Base-by-base conservation (phyloP, 768 basidiomycete species). In the Tremella mesenterica region DNA sequence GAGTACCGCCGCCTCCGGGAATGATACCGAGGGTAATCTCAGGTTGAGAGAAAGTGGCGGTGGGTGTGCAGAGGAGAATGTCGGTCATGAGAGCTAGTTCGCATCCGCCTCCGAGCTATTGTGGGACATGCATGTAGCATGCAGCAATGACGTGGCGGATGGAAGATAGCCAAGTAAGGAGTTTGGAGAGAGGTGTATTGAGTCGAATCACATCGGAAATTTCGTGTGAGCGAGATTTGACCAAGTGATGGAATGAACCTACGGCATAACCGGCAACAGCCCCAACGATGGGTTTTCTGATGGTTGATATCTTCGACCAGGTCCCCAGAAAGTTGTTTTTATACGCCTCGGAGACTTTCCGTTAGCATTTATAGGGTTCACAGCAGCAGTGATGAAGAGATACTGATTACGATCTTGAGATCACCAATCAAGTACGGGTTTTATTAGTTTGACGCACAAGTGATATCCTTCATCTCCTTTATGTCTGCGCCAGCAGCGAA, bases 401-500 rank as follows among this genome's bases (percentile, higher is more conserved):
- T n/a, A n/a, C n/a, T n/a, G n/a, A n/a, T n/a, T n/a, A n/a, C n/a
- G n/a, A n/a, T n/a, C n/a, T n/a, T n/a, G n/a, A n/a, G n/a, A n/a
- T n/a, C n/a, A n/a, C n/a, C n/a, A n/a, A n/a, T n/a, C n/a, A n/a
- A n/a, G n/a, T n/a, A n/a, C 29, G 36, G 23, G 7, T 16, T 25
- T 3, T 18, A 50, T 6, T 14, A 34, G 30, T 21, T 13, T 8
- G 30, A 74, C 81, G 68, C 65, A 90, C 89, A 95, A 54, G 83
- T 77, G 75, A 91, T 91, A 76, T 92, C 88, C 74, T 90, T 91
- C 93, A 97, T 97, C 75, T 97, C 91, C 76, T 95, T 96, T 75
- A 99, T 96, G 74, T 99, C 93, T 20, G 93, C 93, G 2, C 93
- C 91, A 64, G 91, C 91, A 54, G 93, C 93, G 71, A 99, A 99